Evolutionary conservation across 202 grass and related monocot genomes (phyloP), one percentile per base, ranked within the genome.

Genomic region (Bolboschoenoplectus hybrid): DNA sequence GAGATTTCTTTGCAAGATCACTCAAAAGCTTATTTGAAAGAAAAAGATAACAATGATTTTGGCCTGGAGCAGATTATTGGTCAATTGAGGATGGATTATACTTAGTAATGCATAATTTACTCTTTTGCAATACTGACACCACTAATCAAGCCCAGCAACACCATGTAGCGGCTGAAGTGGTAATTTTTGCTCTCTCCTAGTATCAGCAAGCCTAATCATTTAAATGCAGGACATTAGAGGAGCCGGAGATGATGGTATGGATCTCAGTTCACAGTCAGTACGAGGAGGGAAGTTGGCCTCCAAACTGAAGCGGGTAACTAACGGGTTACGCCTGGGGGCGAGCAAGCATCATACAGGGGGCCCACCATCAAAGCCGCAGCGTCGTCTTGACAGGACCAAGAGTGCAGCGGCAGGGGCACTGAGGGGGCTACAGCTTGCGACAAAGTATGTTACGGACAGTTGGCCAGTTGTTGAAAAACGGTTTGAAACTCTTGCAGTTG

Each of bases 401-500:
- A 94, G 91, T 79, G 47, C 90, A 20, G 97, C 97, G 2, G 89
- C 89, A 34, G 84, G 85, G 43, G 97, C 93, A 2, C 84, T 98
- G 80, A 93, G 87, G 63, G 89, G 93, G 8, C 85, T 98, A 38
- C 93, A 92, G 74, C 92, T 98, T 84, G 90, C 95, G 51, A 95
- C 89, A 41, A 84, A 92, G 4, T 94, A 92, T 44, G 91, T 92
- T 80, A 89, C 86, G 19, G 90, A 91, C 1, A 93, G 97, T 50
- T 98, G 97, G 97, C 53, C 85, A 41, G 90, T 89, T 0, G 90
- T 96, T 78, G 97, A 98, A 67, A 94, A 94, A 36, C 87, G 89
- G 3, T 98, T 98, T 88, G 83, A 84, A 38, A 44, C 87, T 44
- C 88, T 92, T 9, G 90, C 93, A 49, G 93, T 94, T n/a, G 89